Conservation (phyloP, 208 protist genomes). For the Tritrichomonas foetus region DNA sequence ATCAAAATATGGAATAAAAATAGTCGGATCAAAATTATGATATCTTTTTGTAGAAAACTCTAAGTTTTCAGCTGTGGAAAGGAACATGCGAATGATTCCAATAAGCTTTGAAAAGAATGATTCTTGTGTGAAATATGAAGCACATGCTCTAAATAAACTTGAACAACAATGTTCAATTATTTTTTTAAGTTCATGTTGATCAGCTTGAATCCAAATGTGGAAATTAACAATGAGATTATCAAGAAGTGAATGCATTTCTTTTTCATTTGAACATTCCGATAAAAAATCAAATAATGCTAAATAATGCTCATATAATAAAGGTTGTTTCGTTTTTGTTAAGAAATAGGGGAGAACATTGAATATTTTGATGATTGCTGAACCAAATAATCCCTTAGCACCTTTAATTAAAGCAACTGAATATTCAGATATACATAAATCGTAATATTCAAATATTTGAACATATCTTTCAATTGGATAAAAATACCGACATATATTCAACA, state of each 20-base stretch:
- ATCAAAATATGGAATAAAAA: background rate
- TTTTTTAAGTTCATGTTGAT: background rate
- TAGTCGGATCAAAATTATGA: too few relatives aligned
- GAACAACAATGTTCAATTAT: background rate
- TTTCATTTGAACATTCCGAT: background rate
- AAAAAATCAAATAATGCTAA: background rate
- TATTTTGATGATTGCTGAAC: background rate
- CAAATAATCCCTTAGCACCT: background rate
- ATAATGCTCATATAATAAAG: background rate
- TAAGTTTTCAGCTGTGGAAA: background rate
- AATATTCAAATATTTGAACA: background rate
- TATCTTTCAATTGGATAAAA: background rate
- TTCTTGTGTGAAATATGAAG: background rate
- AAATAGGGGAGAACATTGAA: background rate
- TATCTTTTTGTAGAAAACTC: background rate
- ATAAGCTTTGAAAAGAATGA: background rate
- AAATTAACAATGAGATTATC: background rate
- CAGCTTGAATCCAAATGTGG: background rate
- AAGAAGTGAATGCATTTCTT: background rate
- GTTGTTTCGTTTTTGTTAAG: background rate
- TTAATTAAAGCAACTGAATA: background rate
- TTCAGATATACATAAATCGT: background rate
- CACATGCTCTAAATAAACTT: background rate
- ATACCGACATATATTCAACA: background rate
- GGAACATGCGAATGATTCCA: background rate